Evolutionary conservation across 1,284 basidiomycete species (phyloP), one percentile per base, ranked within the genome.

Genomic region (Sanghuangporus baumii): DNA sequence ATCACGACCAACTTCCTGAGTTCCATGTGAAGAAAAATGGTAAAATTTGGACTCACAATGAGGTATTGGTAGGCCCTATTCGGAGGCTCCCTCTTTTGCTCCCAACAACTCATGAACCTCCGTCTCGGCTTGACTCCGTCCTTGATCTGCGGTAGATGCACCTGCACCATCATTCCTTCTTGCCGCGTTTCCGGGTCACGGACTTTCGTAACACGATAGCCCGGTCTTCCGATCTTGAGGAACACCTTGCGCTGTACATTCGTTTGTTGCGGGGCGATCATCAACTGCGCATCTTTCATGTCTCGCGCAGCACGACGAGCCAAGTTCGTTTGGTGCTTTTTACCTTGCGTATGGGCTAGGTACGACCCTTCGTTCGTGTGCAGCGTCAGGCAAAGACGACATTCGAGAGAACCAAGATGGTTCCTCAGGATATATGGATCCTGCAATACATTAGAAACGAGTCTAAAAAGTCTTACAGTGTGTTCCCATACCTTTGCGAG

Each of bases 351-450:
- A 70, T 99, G 97, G 0, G 97, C 96, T 55, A 99, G 89, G 75
- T 99, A 99, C 20, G 95, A 98, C 31, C 97, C 97, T 78, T 99
- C 97, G 73, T 99, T 99, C 26, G 97, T 98, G 78, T 99, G 97
- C 6, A 99, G 84, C 0, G 97, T 99, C 43, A 99, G 79, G 75
- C 97, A 99, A 43, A 99, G 85, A 69, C 96, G 92, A 78, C 97
- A 99, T 84, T 99, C 97, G 60, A 99, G 85, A 8, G 95, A 97
- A 50, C 97, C 89, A 62, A 99, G 84, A 75, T 99, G 97, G 76
- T 98, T 99, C 74, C 95, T 93, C 55, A 99, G 87, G 71, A 99
- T 98, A 75, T 99, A 99, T 4, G 97, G 97, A 76, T 99, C 97
- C 92, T 96, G 67, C 2, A 60, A 8, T 16, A 40, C 36, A 43